These are phyloP conservation scores for Arbutus unedo DNA, from an alignment of 148 eudicot species.

Conservation along the genomic window DNA sequence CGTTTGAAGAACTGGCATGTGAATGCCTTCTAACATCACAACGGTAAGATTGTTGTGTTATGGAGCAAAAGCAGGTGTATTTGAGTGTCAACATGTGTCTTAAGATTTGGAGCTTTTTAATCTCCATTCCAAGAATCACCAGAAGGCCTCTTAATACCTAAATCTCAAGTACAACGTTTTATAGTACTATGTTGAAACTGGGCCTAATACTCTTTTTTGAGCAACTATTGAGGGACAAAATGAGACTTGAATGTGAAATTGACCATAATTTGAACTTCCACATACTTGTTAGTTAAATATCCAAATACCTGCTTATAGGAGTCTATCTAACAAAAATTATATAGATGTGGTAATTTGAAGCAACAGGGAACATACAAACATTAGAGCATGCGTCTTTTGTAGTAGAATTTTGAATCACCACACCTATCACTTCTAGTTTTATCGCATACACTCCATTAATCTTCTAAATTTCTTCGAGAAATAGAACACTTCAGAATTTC, in stretches of 20 bases:
- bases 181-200: neutral
- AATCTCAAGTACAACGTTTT: neutral
- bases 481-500: neutral
- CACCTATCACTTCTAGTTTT: too few species aligned
- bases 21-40: neutral
- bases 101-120: neutral
- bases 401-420: neutral
- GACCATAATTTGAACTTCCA: neutral
- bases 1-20: slow-evolving; percentile 8
- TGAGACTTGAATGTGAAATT: neutral
- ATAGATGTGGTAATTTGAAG: neutral
- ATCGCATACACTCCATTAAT: too few species aligned
- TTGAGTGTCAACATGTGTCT: neutral
- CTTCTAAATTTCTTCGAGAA: too few species aligned
- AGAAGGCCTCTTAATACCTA: neutral
- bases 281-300: neutral
- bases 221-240: neutral
- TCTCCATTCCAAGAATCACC: neutral
- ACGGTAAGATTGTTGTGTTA: neutral
- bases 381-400: neutral
- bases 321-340: neutral
- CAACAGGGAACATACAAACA: neutral
- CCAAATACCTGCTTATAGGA: neutral
- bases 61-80: neutral
- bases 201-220: neutral